A percentile compares a stretch with the other conserved stretches of the same genome.
Evolutionary conservation across 345 rosid species (phyloP).

Genomic region (Gossypium arboreum): DNA sequence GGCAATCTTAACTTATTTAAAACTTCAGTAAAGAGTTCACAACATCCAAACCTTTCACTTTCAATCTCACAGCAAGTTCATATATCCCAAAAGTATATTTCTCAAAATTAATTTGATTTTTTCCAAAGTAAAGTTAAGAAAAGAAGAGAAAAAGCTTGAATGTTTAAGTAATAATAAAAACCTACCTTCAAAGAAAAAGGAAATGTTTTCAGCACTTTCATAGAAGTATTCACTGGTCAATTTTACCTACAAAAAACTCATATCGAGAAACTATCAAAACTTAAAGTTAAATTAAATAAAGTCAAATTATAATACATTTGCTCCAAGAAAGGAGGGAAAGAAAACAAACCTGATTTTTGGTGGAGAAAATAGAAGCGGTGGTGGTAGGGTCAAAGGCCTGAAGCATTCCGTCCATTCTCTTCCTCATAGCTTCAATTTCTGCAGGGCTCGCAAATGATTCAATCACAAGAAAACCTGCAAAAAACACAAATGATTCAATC

Average conservation of each 20-base stretch:
- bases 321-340: not conserved
- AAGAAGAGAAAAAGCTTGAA: not conserved
- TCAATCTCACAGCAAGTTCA: not conserved
- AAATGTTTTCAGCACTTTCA: conserved; percentile 78
- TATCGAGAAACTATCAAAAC: not conserved
- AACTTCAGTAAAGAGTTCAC: not conserved
- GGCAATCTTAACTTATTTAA: not conserved
- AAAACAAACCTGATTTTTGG: conserved; percentile 67
- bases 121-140: not conserved
- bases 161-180: not conserved
- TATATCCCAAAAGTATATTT: not conserved
- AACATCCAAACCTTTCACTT: conserved; percentile 4
- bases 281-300: not conserved
- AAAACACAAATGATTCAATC: not conserved
- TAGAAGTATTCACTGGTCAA: conserved; percentile 74
- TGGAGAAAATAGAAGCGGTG: conserved; percentile 77
- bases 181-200: conserved; percentile 94
- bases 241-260: conserved; percentile 34
- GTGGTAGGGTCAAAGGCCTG: conserved; percentile 50
- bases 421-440: conserved; percentile 59
- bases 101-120: not conserved
- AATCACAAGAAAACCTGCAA: conserved; percentile 66
- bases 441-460: conserved; percentile 66
- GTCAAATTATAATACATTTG: not conserved
- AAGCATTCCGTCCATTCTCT: conserved; percentile 65